These are phyloP conservation scores for Lachancea fermentati DNA, from an alignment of 805 yeast genomes.

Conservation along the genomic window DNA sequence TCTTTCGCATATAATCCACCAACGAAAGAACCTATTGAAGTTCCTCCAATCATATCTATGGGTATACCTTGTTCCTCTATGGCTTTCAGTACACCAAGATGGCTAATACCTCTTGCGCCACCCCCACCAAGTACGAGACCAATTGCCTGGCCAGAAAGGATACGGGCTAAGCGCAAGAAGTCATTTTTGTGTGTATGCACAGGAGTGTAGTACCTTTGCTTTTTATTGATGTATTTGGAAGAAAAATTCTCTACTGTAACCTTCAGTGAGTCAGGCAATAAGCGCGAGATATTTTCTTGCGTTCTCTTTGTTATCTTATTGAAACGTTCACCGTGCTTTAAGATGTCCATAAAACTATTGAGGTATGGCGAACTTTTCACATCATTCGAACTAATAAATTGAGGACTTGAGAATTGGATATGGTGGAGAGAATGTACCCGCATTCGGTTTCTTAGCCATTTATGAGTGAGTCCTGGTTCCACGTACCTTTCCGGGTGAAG, in stretches of 20 bases:
- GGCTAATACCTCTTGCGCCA: slow-evolving; percentile 93
- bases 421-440: slow-evolving; percentile 97
- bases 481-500: slow-evolving; percentile 81
- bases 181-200: slow-evolving; percentile 67
- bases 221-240: slow-evolving; percentile 25
- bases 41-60: slow-evolving; percentile 90
- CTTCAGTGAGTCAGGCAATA: slow-evolving; percentile 32
- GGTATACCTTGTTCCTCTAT: slow-evolving; percentile 91
- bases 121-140: slow-evolving; percentile 97
- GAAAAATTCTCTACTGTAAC: slow-evolving; percentile 35
- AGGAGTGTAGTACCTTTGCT: slow-evolving; percentile 27
- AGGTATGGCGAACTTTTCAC: slow-evolving; percentile 1
- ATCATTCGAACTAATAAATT: background rate
- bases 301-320: slow-evolving; percentile 22
- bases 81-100: slow-evolving; percentile 85
- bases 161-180: slow-evolving; percentile 81
- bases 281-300: slow-evolving; percentile 28
- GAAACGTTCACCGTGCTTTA: slow-evolving; percentile 28
- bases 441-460: slow-evolving; percentile 76
- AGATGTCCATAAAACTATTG: slow-evolving; percentile 18
- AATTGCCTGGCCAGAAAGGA: slow-evolving; percentile 86
- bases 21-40: slow-evolving; percentile 92
- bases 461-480: slow-evolving; percentile 75
- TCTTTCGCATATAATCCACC: slow-evolving; percentile 95
- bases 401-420: slow-evolving; percentile 49